A percentile compares a stretch with the other conserved stretches of the same genome.
These are phyloP conservation scores for Fomitopsis betulina DNA, from an alignment of 1,284 basidiomycete genomes.

Conservation along the genomic window DNA sequence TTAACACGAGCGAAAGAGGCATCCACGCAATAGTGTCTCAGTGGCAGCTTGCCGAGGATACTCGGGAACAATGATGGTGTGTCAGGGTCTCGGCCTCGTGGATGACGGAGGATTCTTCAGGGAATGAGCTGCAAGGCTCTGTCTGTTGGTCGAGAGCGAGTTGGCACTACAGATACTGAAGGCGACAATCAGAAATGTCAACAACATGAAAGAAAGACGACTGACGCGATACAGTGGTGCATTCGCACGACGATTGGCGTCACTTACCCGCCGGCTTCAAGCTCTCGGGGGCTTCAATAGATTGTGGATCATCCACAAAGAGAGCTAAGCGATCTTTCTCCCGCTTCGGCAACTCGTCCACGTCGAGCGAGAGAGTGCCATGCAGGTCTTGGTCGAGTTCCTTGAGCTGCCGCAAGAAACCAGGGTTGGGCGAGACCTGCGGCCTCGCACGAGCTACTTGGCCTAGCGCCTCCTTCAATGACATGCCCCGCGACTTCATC, in stretches of 20 bases:
- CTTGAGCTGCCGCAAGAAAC: slow-evolving; percentile 36
- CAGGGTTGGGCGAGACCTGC: slow-evolving; percentile 32
- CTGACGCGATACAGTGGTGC: too few species aligned
- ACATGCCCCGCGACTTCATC: slow-evolving; percentile 34
- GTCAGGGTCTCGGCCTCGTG: too few species aligned
- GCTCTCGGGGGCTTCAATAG: neutral
- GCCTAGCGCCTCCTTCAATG: slow-evolving; percentile 30
- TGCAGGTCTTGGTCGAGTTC: slow-evolving; percentile 29
- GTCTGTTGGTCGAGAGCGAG: too few species aligned
- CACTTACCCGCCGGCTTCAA: neutral
- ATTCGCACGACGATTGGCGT: neutral
- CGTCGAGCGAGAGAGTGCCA: slow-evolving; percentile 23
- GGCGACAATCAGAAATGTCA: too few species aligned
- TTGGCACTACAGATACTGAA: too few species aligned
- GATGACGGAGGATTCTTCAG: too few species aligned
- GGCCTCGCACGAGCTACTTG: slow-evolving; percentile 27
- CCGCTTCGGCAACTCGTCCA: slow-evolving; percentile 29
- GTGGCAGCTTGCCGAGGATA: too few species aligned
- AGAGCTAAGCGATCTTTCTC: slow-evolving; percentile 28
- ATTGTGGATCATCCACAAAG: slow-evolving; percentile 16
- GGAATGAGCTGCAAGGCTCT: too few species aligned
- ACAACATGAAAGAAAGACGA: too few species aligned
- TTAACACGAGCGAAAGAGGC: too few species aligned
- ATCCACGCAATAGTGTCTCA: too few species aligned
- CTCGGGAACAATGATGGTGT: too few species aligned